Evolutionary conservation across 768 basidiomycete genomes (phyloP), one percentile per base, ranked within the genome.

Genomic region (Pleurotus platypus): DNA sequence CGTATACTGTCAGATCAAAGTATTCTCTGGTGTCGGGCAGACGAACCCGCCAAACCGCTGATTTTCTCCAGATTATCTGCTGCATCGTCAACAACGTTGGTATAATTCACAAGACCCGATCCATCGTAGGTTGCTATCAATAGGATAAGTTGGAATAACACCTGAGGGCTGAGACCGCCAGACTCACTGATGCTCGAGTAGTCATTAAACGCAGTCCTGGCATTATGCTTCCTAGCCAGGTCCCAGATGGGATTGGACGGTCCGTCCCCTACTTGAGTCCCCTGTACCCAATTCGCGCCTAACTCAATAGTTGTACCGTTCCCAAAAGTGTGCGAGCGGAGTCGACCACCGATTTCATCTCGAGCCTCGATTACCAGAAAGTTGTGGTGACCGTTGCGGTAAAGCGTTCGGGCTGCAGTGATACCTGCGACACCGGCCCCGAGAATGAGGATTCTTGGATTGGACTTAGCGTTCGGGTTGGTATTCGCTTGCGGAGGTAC

Each of bases 381-480:
- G 62, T 85, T 73, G n/a, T 75, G 58, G 60, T 86, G 75, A 5
- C 82, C 82, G 18, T 76, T 69, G 46, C 76, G 67, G 48, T 84
- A 75, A 5, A 87, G 72, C 0, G 84, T 80, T 26, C 80, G 78
- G 9, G 87, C 87, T 9, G 86, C 85, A 37, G 83, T 83, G 20
- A 87, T 70, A 11, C 86, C 87, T 4, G 87, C 70, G 45, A 87
- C 78, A 7, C 87, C 86, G 27, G 83, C 86, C 3, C 87, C 87
- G 18, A 87, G 75, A 49, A 88, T 82, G 42, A 88, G 76, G 12
- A 86, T 78, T 5, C 65, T 73, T 12, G 57, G 20, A 50, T 67
- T 55, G 11, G 47, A 24, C 5, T 48, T 48, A 9, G 2, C 9
- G 27, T 2, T 2, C 9, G 27, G 27, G 27, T 30, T 6, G 27